phyloP scores from a whole-genome alignment of 1,284 basidiomycete genomes.

The Exobasidium cylindrosporum region DNA sequence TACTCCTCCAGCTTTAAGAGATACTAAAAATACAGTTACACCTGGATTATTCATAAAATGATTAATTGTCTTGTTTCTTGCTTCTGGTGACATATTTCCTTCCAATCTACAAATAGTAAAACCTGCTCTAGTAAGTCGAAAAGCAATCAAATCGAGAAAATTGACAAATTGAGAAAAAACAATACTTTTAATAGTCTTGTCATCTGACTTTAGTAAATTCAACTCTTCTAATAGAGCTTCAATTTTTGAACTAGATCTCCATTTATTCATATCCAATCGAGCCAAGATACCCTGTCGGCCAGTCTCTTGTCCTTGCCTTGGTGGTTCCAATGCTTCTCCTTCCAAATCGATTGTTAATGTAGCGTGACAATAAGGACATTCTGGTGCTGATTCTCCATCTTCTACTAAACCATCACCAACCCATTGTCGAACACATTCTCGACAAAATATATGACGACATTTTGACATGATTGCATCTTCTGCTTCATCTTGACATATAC shows the following conservation, averaged over 20 bases:
- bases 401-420: conserved; percentile 64
- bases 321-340: conserved; percentile 80
- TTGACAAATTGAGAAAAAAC: conserved; percentile 94
- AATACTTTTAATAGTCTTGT: conserved; percentile 90
- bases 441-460: conserved; percentile 78
- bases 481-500: conserved; percentile 93
- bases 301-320: conserved; percentile 58
- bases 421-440: conserved; percentile 94
- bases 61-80: conserved; percentile 88
- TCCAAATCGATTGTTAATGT: conserved; percentile 92
- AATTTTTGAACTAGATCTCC: conserved; percentile 94
- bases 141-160: conserved; percentile 77
- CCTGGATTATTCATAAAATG: conserved; percentile 92
- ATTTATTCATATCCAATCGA: conserved; percentile 79
- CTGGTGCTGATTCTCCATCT: conserved; percentile 60
- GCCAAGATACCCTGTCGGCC: conserved; percentile 86
- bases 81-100: conserved; percentile 94
- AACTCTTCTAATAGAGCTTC: conserved; percentile 95
- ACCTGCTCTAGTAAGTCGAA: conserved; percentile 83
- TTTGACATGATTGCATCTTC: conserved; percentile 89
- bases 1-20: conserved; percentile 91
- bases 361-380: conserved; percentile 92
- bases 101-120: conserved; percentile 85
- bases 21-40: conserved; percentile 92
- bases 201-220: conserved; percentile 74